Percentiles rank a stretch among this genome's conserved stretches.
phyloP scores from a whole-genome alignment of 1,139 yeast species.

The Maudiozyma humilis region DNA sequence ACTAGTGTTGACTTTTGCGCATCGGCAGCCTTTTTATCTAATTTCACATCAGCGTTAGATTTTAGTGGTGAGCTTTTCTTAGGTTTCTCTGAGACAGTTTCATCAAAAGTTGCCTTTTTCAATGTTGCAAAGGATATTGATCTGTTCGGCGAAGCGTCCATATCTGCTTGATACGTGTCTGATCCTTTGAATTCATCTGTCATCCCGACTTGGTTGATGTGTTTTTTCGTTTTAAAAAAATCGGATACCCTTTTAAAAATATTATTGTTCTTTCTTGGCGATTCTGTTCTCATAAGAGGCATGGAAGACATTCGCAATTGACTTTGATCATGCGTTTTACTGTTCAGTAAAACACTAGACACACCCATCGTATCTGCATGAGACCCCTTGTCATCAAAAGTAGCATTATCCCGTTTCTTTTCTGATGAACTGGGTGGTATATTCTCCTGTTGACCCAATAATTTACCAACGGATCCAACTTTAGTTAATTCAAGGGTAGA shows the following conservation, averaged over 20 bases:
- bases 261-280: conserved; percentile 7
- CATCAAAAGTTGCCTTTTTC: background rate
- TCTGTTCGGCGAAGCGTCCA: background rate
- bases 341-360: background rate
- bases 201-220: conserved; percentile 1
- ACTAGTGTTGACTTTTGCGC: too few relatives aligned
- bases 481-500: conserved; percentile 12
- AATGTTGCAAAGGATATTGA: background rate
- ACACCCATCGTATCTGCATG: background rate
- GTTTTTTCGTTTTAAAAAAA: conserved; percentile 19
- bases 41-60: too few relatives aligned
- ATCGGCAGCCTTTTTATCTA: too few relatives aligned
- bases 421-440: too few relatives aligned
- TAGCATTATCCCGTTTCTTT: too few relatives aligned
- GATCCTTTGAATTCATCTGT: background rate
- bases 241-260: conserved; percentile 18
- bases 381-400: background rate
- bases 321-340: background rate
- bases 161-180: background rate
- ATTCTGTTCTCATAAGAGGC: conserved; percentile 1
- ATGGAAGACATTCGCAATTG: background rate
- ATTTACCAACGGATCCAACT: conserved; percentile 12
- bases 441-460: conserved; percentile 9
- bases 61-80: too few relatives aligned
- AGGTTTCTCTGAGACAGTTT: background rate